Conservation (phyloP, 169 alveolate species). For the Cryptosporidium meleagridis region DNA sequence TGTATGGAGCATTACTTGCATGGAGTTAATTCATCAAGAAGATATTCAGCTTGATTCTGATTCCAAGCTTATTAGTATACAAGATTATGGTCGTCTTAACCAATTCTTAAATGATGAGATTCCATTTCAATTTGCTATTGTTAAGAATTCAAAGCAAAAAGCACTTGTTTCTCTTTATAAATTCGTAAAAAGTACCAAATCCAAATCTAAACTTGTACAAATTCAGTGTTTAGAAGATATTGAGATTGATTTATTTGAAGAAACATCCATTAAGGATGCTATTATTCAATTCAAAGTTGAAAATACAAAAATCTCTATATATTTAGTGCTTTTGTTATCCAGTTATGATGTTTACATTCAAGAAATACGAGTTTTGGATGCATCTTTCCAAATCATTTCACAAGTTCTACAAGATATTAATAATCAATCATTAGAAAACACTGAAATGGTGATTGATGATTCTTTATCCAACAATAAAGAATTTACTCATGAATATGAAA, state of each 20-base stretch:
- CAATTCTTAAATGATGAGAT: neutral
- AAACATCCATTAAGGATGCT: conserved; percentile 2
- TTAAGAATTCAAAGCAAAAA: neutral
- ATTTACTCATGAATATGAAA: neutral
- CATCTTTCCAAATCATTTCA: neutral
- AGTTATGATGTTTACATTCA: conserved; percentile 40
- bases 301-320: conserved; percentile 13
- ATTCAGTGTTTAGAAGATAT: neutral
- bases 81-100: neutral
- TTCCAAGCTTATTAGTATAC: neutral
- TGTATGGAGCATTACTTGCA: conserved; percentile 19
- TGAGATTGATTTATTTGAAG: neutral
- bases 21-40: conserved; percentile 1
- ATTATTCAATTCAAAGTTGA: neutral
- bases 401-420: neutral
- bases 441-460: neutral
- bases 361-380: neutral
- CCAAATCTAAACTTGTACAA: neutral
- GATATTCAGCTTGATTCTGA: neutral
- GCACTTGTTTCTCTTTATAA: neutral
- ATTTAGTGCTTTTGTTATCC: conserved; percentile 50
- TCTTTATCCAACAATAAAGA: neutral
- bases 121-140: neutral
- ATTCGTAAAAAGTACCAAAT: neutral
- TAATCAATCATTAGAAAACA: neutral